Evolutionary conservation across 2,329 filamentous ascomycete species (phyloP), one percentile per base, ranked within the genome.

Genomic region (Paramyrothecium roridum): DNA sequence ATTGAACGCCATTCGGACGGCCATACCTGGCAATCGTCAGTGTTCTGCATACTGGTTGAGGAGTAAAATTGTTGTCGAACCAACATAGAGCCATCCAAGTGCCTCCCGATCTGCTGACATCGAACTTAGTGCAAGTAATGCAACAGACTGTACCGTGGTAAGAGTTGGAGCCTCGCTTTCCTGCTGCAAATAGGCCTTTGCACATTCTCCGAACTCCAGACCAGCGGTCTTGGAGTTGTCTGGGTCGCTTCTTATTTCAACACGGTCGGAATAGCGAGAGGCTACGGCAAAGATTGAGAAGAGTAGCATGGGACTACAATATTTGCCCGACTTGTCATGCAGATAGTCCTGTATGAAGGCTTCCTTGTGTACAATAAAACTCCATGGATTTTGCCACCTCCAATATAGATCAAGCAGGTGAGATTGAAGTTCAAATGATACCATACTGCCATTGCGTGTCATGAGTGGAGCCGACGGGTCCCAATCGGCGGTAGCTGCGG

Each of bases 331-430:
- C 4, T 54, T 54, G 12, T 57, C 48, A 3, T 47, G 57, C 1
- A 53, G 40, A n/a, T 58, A 59, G 21, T 57, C 61, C 13, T 48
- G 40, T 20, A 59, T 37, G 21, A 68, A 67, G 0, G 56, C 49
- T 6, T 52, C 59, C 8, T 63, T 63, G 46, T 63, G 57, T 1
- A 68, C 56, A 13, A 68, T 48, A 22, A 66, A 65, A n/a, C 59
- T 58, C 63, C 65, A 67, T 0, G 62, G 57, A 13, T 68, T 67
- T 40, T 64, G 62, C 66, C 66, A 67, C 3, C 52, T 48, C 59
- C 61, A 68, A 34, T 61, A 68, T 2, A 67, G 54, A 7, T 61
- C 59, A 8, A 68, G 58, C 0, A 68, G 56, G 30, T 67, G 65
- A 10, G 60, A 54, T 33, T 64, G 57, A 2, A 68, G 56, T 8